Evolutionary conservation across 75 land plant genomes (phyloP).

Genomic region (Pinus albicaulis): DNA sequence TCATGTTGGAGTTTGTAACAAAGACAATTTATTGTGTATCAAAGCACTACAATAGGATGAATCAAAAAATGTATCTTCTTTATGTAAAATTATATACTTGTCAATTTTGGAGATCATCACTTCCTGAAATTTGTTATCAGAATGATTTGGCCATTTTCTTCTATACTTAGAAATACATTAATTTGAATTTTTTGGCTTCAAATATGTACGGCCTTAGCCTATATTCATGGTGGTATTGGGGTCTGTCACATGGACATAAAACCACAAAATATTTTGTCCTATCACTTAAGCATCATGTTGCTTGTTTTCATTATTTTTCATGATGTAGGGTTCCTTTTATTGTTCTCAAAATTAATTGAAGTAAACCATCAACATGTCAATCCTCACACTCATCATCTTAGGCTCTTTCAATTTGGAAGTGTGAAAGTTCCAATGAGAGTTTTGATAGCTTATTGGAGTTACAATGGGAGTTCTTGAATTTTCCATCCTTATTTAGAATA

Average conservation of each 20-base stretch:
- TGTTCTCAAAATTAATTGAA: not conserved
- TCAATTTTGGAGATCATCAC: constrained; percentile 39
- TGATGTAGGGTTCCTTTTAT: not conserved
- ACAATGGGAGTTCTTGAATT: too few species aligned
- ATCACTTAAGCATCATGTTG: constrained; percentile 2
- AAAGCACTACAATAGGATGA: constrained; percentile 71
- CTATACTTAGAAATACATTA: too few species aligned
- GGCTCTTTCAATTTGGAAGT: constrained; percentile 80
- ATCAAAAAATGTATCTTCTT: constrained; percentile 74
- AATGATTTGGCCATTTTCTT: not conserved
- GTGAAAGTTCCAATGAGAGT: constrained; percentile 43
- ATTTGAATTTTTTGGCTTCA: too few species aligned
- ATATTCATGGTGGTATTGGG: too few species aligned
- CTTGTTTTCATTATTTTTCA: not conserved
- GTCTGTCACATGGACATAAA: too few species aligned
- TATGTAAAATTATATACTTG: constrained; percentile 80
- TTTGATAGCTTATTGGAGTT: too few species aligned
- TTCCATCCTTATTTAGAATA: too few species aligned
- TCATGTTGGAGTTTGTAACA: constrained; percentile 83
- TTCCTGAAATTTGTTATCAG: not conserved
- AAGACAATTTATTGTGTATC: constrained; percentile 74
- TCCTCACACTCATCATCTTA: constrained; percentile 85
- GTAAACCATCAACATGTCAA: constrained; percentile 48
- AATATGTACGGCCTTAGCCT: too few species aligned
- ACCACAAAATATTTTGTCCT: constrained; percentile 67